Evolutionary conservation across 768 basidiomycete species (phyloP).

Genomic region (Obba rivulosa): DNA sequence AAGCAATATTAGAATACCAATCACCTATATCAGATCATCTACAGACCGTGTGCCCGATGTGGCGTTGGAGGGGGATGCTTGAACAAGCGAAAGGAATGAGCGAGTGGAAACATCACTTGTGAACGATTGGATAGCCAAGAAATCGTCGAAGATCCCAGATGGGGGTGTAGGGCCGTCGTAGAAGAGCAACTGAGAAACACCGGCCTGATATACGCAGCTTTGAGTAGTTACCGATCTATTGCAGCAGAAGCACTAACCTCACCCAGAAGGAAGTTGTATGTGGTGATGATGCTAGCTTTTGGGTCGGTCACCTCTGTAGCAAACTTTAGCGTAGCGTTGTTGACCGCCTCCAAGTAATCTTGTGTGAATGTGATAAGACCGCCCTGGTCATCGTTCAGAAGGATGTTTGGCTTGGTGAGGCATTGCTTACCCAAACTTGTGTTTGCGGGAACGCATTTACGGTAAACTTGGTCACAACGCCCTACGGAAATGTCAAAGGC

Average conservation of each 20-base stretch:
- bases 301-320: slow-evolving; percentile 39
- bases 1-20: slow-evolving; percentile 12
- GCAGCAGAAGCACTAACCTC: slow-evolving; percentile 24
- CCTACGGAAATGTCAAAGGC: slow-evolving; percentile 24
- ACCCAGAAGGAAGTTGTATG: slow-evolving; percentile 33
- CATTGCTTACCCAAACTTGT: slow-evolving; percentile 49
- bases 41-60: neutral
- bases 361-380: slow-evolving; percentile 35
- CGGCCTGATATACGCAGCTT: slow-evolving; percentile 9
- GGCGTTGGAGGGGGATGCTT: slow-evolving; percentile 23
- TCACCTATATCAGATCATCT: too few relatives aligned
- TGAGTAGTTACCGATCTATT: neutral
- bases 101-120: slow-evolving; percentile 34
- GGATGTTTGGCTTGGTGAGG: neutral
- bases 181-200: slow-evolving; percentile 35
- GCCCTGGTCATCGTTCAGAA: slow-evolving; percentile 32
- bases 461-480: slow-evolving; percentile 56
- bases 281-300: slow-evolving; percentile 44
- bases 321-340: slow-evolving; percentile 37
- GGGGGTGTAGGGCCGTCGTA: slow-evolving; percentile 53
- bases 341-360: slow-evolving; percentile 16
- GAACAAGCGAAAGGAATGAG: slow-evolving; percentile 37
- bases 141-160: slow-evolving; percentile 45
- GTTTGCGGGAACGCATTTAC: slow-evolving; percentile 49
- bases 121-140: slow-evolving; percentile 38